Base-by-base conservation (phyloP, 331 rosid species). In the Erythrophleum ivorense region DNA sequence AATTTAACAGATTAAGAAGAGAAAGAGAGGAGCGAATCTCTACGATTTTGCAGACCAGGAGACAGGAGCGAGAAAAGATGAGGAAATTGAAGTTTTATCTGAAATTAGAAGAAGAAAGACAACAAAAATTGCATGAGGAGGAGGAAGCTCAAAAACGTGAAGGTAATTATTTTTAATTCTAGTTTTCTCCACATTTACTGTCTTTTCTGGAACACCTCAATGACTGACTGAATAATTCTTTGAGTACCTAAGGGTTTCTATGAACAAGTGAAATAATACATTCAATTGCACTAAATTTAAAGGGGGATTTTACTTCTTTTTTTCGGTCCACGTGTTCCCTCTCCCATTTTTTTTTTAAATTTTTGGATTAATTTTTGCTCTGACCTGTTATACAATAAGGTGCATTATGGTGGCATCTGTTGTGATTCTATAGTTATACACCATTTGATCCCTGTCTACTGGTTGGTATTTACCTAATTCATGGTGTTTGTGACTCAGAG, bases 121-220 rank as follows among this genome's bases (percentile, higher is more conserved):
- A 76, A 19, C 86, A 81, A 66, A 96, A 82, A 80, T 79, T 91
- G 86, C 88, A 11, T 0, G 98, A 91, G 85, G 98, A 88, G 85
- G 98, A 94, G 86, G 98, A 96, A 85, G 94, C 94, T 9, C 84
- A 84, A 45, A 92, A 85, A 78, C 94, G 15, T 6, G 98, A 96
- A 92, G 98, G 99, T 96, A 54, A 73, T 14, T 48, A 13, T 16
- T 52, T 14, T 3, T 52, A 53, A 15, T 53, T 53, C 6, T 16
- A 16, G 21, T 53, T 53, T 53, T 53, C 21, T 53, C 7, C 19
- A 15, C 15, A 53, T 53, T 16, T 16, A 53, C 58, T 53, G 46
- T 75, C 46, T 77, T 34, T n/a, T 3, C 12, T 5, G 9, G 40
- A 67, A 66, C 31, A 57, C 8, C 41, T 24, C 29, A 24, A 24